Evolutionary conservation across 148 eudicot species (phyloP).

Genomic region (Simmondsia chinensis): DNA sequence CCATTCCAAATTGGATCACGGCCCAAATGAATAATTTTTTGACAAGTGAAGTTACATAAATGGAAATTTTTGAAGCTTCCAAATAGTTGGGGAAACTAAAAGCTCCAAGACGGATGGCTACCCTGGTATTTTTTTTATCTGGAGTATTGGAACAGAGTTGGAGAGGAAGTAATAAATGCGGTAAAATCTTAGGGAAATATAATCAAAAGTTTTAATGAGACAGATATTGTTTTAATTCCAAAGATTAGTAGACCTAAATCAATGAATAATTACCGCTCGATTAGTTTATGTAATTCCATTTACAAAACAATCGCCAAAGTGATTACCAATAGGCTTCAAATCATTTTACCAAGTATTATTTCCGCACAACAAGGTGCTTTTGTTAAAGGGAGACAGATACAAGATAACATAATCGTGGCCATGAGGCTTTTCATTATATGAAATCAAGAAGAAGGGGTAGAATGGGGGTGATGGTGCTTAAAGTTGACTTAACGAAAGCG

Average conservation of each 20-base stretch:
- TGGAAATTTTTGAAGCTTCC: too few species aligned
- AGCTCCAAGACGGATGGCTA: too few species aligned
- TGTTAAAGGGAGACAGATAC: neutral
- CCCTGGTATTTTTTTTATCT: too few species aligned
- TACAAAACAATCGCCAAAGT: neutral
- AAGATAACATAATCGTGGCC: neutral
- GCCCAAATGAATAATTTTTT: too few species aligned
- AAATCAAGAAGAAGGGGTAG: neutral
- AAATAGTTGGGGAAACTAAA: too few species aligned
- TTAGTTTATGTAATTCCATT: neutral
- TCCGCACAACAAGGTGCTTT: neutral
- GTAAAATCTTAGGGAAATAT: too few species aligned
- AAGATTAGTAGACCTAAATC: neutral
- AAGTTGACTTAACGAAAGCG: neutral
- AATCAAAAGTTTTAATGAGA: neutral
- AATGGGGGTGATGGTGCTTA: neutral
- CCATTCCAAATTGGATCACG: too few species aligned
- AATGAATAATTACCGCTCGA: neutral
- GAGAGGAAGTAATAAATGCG: too few species aligned
- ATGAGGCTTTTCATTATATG: neutral
- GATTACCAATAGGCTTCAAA: neutral
- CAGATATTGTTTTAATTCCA: neutral
- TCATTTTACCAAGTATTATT: neutral
- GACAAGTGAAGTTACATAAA: too few species aligned
- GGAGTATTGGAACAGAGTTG: too few species aligned